phyloP scores from a whole-genome alignment of 768 basidiomycete genomes.

The Harrya chromipes region DNA sequence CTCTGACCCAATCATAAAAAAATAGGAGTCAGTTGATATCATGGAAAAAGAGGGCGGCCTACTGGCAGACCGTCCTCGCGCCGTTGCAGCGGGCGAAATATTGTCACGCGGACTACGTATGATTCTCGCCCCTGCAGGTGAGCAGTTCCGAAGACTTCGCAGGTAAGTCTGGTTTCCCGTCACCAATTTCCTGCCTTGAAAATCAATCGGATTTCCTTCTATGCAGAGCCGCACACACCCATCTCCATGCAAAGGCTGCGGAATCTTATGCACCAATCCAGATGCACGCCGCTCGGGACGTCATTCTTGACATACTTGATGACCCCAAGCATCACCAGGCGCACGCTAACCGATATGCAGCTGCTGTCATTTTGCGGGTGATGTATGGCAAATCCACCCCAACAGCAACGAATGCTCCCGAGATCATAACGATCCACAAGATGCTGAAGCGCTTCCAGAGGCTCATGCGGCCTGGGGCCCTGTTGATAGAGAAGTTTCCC shows the following conservation, averaged over 20 bases:
- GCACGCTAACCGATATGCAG: conserved; percentile 46
- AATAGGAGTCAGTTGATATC: conserved; percentile 56
- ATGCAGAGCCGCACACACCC: conserved; percentile 53
- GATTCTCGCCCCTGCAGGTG: conserved; percentile 53
- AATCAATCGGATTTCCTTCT: background rate
- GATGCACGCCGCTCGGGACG: conserved; percentile 35
- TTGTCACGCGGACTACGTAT: conserved; percentile 57
- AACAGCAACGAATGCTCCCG: conserved; percentile 28
- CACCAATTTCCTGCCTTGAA: background rate
- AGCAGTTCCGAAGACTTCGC: conserved; percentile 59
- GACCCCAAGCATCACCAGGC: conserved; percentile 47
- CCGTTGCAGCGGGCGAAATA: conserved; percentile 58
- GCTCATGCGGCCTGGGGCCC: conserved; percentile 36
- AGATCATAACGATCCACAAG: conserved; percentile 33
- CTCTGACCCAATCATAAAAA: background rate
- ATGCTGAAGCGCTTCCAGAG: conserved; percentile 35
- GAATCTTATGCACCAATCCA: conserved; percentile 49
- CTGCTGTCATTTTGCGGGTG: conserved; percentile 33
- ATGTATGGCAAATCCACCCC: conserved; percentile 35
- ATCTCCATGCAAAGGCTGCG: conserved; percentile 53
- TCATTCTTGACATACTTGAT: conserved; percentile 30
- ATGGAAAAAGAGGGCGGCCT: conserved; percentile 63
- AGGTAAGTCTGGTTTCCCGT: conserved; percentile 33
- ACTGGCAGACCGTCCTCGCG: conserved; percentile 51
- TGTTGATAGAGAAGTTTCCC: conserved; percentile 36